Conservation (phyloP, 495 filamentous ascomycete genomes). For the Lentithecium fluviatile region DNA sequence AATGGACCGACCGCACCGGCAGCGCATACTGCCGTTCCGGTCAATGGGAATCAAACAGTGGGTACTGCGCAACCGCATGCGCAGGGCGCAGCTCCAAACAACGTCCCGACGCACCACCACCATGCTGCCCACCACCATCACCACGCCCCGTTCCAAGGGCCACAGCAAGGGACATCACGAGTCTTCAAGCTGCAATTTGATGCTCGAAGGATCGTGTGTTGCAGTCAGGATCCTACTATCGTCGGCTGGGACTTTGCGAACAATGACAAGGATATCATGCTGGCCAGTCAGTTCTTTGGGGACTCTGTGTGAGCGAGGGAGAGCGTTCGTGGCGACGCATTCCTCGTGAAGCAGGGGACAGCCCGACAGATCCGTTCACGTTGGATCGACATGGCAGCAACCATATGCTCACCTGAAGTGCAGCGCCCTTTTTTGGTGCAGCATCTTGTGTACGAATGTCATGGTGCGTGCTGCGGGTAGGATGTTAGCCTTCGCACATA, state of each 20-base stretch:
- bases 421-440: too few species aligned
- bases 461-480: too few species aligned
- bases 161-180: conserved; percentile 47
- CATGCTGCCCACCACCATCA: conserved; percentile 35
- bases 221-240: conserved; percentile 83
- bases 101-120: conserved; percentile 11
- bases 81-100: conserved; percentile 6
- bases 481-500: too few species aligned
- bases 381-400: too few species aligned
- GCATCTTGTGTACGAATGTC: too few species aligned
- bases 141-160: conserved; percentile 26
- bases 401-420: too few species aligned
- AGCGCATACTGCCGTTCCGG: conserved; percentile 20
- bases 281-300: conserved; percentile 74
- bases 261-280: conserved; percentile 78
- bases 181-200: conserved; percentile 99
- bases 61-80: conserved; percentile 17
- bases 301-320: conserved; percentile 23
- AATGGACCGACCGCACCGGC: conserved; percentile 16
- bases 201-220: conserved; percentile 88
- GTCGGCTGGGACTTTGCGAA: conserved; percentile 98
- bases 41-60: conserved; percentile 16
- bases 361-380: not conserved
- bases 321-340: not conserved
- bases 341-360: not conserved